Evolutionary conservation across 768 basidiomycete genomes (phyloP), one percentile per base, ranked within the genome.

Genomic region (Termitomyces sp.): DNA sequence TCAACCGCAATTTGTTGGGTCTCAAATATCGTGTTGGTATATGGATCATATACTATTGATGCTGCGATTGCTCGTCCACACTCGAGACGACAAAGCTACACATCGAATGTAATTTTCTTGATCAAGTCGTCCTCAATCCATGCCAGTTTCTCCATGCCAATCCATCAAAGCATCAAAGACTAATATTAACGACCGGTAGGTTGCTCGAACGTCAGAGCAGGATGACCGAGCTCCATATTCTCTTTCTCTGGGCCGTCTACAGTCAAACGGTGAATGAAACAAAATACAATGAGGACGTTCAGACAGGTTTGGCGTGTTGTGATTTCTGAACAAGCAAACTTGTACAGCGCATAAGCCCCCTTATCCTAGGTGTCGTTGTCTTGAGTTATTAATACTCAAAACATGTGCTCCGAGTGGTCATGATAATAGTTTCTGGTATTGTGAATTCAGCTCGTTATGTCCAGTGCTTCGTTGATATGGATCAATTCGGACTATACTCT

Each of bases 111-210:
- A 44, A 66, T 66, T 22, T 69, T 67, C 42, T 66, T 64, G 6
- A 62, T 63, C 33, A 65, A 65, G 1, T 67, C 20, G 36, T 62
- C 51, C 68, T 70, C 31, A 67, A 69, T 37, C 27, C 42, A 59
- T 22, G 41, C 52, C 61, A 4, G n/a, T 20, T 42, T 64, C 63
- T 42, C 67, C 72, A 15, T 54, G 67, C 15, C 84, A 71, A 56
- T 91, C 92, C 89, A 93, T 89, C 50, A 73, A 75, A 8, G 81
- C 77, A 86, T 88, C n/a, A n/a, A n/a, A 69, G 95, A 93, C 67
- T 85, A 95, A 9, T 93, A 36, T 51, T 3, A 42, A 24, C 55
- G 33, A 12, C 27, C 3, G 46, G 55, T 22, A 31, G 37, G 62
- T 53, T 58, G 16, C 2, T 48, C 16, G 46, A 13, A 31, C 27